phyloP scores from a whole-genome alignment of 306 rosid genomes.

The Arachis stenosperma region DNA sequence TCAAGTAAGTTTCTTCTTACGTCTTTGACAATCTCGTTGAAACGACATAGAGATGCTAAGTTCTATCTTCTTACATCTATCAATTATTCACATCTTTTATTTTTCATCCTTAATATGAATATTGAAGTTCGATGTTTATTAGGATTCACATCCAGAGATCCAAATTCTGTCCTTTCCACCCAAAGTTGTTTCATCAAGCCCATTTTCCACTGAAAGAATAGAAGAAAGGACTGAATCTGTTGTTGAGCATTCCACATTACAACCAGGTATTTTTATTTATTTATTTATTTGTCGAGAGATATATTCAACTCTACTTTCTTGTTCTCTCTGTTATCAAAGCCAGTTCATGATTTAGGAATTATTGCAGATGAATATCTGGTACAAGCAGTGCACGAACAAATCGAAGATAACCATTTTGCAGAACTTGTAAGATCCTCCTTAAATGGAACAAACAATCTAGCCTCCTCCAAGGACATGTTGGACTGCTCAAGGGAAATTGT shows the following conservation, averaged over 20 bases:
- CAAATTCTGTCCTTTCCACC: conserved; percentile 43
- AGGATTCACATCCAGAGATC: conserved; percentile 48
- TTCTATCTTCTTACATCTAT: background rate
- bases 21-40: conserved; percentile 1
- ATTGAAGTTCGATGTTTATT: conserved; percentile 34
- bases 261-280: conserved; percentile 46
- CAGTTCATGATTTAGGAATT: conserved; percentile 34
- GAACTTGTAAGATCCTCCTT: conserved; percentile 36
- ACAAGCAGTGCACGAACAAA: conserved; percentile 15
- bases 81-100: background rate
- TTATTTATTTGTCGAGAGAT: background rate
- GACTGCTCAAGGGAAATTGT: conserved; percentile 46
- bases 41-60: background rate
- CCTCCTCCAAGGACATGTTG: conserved; percentile 41
- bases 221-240: conserved; percentile 43
- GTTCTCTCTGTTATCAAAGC: conserved; percentile 26
- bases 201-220: conserved; percentile 35
- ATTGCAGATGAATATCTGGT: conserved; percentile 48
- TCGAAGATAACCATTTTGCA: conserved; percentile 40
- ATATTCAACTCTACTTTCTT: background rate
- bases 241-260: conserved; percentile 35
- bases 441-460: conserved; percentile 28
- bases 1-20: conserved; percentile 45
- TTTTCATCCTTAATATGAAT: conserved; percentile 28
- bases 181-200: conserved; percentile 45